These are phyloP conservation scores for Zopfia rhizophila DNA, from an alignment of 2,329 filamentous ascomycete species.

Conservation along the genomic window DNA sequence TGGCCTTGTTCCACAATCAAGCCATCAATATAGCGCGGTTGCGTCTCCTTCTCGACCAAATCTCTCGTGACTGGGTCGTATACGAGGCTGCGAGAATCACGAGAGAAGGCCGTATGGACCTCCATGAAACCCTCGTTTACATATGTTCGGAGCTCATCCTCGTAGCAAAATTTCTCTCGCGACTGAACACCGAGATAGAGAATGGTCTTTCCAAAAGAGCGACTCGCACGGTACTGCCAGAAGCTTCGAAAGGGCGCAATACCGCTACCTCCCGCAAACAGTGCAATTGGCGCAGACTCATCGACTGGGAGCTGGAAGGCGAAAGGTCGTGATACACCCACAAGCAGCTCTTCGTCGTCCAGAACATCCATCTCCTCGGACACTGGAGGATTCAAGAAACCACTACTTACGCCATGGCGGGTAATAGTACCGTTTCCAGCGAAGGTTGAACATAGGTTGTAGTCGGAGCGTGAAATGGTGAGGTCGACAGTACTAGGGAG, in stretches of 20 bases:
- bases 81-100: constrained; percentile 60
- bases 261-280: constrained; percentile 60
- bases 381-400: constrained; percentile 64
- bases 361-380: constrained; percentile 48
- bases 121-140: constrained; percentile 62
- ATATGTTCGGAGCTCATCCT: constrained; percentile 34
- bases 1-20: constrained; percentile 64
- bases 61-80: constrained; percentile 57
- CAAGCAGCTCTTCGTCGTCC: constrained; percentile 59
- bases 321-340: constrained; percentile 64
- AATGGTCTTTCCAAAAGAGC: constrained; percentile 30
- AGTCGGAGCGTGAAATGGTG: constrained; percentile 63
- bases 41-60: constrained; percentile 61
- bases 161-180: constrained; percentile 36
- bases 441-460: constrained; percentile 55
- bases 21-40: constrained; percentile 64
- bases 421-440: constrained; percentile 25
- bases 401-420: constrained; percentile 63
- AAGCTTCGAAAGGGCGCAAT: constrained; percentile 38
- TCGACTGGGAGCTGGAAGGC: constrained; percentile 65
- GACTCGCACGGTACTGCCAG: constrained; percentile 34
- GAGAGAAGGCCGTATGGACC: constrained; percentile 64
- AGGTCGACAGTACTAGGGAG: constrained; percentile 64
- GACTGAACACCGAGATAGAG: constrained; percentile 36
- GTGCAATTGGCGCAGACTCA: constrained; percentile 61